Conservation (phyloP, 129 eudicot species). For the Saposhnikovia divaricata region DNA sequence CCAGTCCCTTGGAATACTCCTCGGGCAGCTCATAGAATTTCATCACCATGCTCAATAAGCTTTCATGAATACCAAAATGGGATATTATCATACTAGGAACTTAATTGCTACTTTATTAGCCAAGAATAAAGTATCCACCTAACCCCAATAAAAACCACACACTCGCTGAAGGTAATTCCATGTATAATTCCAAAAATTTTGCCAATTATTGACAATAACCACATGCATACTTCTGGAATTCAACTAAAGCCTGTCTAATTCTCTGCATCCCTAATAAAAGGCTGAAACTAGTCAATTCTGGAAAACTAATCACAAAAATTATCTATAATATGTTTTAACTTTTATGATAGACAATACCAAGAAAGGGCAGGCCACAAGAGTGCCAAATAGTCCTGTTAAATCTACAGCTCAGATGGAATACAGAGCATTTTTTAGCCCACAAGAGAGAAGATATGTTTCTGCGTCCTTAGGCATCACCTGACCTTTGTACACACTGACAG, state of each 20-base stretch:
- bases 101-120: neutral
- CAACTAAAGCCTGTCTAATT: neutral
- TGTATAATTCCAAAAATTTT: neutral
- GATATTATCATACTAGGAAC: neutral
- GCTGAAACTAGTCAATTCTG: neutral
- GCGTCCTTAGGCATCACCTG: conserved; percentile 58
- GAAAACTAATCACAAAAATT: neutral
- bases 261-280: neutral
- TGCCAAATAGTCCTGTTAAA: conserved; percentile 65
- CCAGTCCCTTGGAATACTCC: too few relatives aligned
- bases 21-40: too few relatives aligned
- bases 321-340: neutral
- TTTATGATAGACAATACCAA: conserved; percentile 39
- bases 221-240: neutral
- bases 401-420: conserved; percentile 73
- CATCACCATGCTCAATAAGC: too few relatives aligned
- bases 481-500: conserved; percentile 83
- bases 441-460: conserved; percentile 52
- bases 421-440: conserved; percentile 79
- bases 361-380: conserved; percentile 60
- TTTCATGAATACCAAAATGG: neutral
- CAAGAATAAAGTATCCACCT: neutral
- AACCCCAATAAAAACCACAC: neutral
- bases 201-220: neutral
- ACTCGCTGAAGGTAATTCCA: neutral